A percentile compares a stretch with the other conserved stretches of the same genome.
phyloP scores from a whole-genome alignment of 2,329 filamentous ascomycete species.

The Botrytis hyacinthi region DNA sequence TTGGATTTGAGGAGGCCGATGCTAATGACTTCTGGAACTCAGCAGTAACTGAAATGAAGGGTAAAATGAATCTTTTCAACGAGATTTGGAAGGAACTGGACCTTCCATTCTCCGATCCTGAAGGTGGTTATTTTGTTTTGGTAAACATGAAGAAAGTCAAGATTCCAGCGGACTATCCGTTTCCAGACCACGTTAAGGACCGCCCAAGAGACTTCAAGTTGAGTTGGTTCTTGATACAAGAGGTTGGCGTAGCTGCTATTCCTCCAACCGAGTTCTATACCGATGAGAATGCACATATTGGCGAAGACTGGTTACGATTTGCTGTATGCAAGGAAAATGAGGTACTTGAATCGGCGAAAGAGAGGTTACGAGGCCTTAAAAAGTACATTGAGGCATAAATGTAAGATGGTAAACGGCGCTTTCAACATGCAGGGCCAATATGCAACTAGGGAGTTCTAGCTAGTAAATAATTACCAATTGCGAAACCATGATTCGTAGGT shows the following conservation, averaged over 20 bases:
- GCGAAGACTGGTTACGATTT: constrained; percentile 90
- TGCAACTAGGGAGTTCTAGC: background rate
- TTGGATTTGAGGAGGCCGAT: constrained; percentile 91
- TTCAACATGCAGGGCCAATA: background rate
- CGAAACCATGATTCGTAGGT: background rate
- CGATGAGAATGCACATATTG: constrained; percentile 75
- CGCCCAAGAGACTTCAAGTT: constrained; percentile 92
- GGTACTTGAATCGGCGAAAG: constrained; percentile 76
- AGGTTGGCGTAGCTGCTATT: constrained; percentile 92
- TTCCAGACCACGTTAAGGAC: constrained; percentile 82
- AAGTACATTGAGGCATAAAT: constrained; percentile 47
- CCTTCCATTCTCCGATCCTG: constrained; percentile 67
- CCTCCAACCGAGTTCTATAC: constrained; percentile 98
- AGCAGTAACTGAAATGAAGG: constrained; percentile 82
- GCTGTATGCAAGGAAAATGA: constrained; percentile 95
- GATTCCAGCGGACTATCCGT: constrained; percentile 78
- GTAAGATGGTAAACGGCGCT: background rate
- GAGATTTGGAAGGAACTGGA: constrained; percentile 72
- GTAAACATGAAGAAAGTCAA: constrained; percentile 89
- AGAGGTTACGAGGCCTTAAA: constrained; percentile 52
- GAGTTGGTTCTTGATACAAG: constrained; percentile 94
- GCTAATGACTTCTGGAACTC: constrained; percentile 82
- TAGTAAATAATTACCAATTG: background rate
- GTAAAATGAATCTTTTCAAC: constrained; percentile 85
- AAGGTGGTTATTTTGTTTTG: constrained; percentile 96